These are phyloP conservation scores for Guadua angustifolia DNA, from an alignment of 176 grass and related monocot genomes.

Conservation along the genomic window DNA sequence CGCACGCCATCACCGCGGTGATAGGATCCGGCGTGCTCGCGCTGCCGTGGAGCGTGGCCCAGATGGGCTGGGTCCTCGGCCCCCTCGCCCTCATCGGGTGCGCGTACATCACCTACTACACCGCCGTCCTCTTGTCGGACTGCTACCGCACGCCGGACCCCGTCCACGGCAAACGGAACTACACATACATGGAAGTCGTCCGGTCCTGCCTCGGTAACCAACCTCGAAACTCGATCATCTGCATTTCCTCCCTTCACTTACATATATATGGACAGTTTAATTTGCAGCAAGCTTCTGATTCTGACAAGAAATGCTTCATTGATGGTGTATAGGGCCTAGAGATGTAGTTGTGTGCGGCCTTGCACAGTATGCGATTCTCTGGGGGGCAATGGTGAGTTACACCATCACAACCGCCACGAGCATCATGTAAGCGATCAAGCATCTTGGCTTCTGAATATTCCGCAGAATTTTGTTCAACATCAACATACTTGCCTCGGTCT, in stretches of 20 bases:
- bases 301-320: neutral
- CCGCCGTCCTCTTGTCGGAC: slow-evolving; percentile 77
- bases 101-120: slow-evolving; percentile 88
- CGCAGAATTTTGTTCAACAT: neutral
- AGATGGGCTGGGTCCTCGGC: slow-evolving; percentile 93
- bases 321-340: slow-evolving; percentile 51
- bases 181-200: slow-evolving; percentile 94
- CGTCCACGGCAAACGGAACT: slow-evolving; percentile 83
- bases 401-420: slow-evolving; percentile 92
- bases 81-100: slow-evolving; percentile 79
- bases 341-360: slow-evolving; percentile 75
- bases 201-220: slow-evolving; percentile 77
- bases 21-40: slow-evolving; percentile 94
- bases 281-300: neutral
- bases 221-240: neutral
- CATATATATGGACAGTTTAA: neutral
- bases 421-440: slow-evolving; percentile 60
- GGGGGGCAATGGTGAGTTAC: slow-evolving; percentile 85
- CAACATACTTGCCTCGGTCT: neutral
- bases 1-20: slow-evolving; percentile 83
- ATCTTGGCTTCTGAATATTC: neutral
- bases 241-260: neutral
- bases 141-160: slow-evolving; percentile 91
- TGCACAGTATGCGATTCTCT: slow-evolving; percentile 71
- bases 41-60: slow-evolving; percentile 94